A percentile compares a stretch with the other conserved stretches of the same genome.
These are phyloP conservation scores for Clavispora phyllophila DNA, from an alignment of 805 yeast genomes.

Conservation along the genomic window DNA sequence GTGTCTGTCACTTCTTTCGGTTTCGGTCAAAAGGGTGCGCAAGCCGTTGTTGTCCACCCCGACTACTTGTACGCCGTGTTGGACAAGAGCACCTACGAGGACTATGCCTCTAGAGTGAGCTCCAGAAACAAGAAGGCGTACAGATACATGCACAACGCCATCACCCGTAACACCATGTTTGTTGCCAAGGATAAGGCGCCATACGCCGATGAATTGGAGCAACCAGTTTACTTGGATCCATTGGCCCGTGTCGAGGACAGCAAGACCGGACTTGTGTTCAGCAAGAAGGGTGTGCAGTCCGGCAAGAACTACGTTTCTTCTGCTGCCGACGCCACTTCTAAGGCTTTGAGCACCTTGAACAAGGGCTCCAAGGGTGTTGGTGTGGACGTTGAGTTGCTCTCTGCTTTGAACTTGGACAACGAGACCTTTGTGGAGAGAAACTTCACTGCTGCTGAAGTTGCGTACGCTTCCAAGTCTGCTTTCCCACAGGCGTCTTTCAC, in stretches of 20 bases:
- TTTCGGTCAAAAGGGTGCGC: slow-evolving; percentile 99
- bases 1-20: slow-evolving; percentile 97
- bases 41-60: slow-evolving; percentile 86
- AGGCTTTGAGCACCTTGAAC: slow-evolving; percentile 54
- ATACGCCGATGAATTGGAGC: slow-evolving; percentile 82
- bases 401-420: slow-evolving; percentile 78
- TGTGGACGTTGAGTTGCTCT: slow-evolving; percentile 90
- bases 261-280: slow-evolving; percentile 41
- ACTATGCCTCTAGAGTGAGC: slow-evolving; percentile 65
- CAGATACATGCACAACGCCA: slow-evolving; percentile 93
- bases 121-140: slow-evolving; percentile 85
- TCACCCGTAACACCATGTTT: slow-evolving; percentile 86
- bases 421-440: slow-evolving; percentile 89
- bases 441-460: slow-evolving; percentile 77
- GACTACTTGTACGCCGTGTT: slow-evolving; percentile 88
- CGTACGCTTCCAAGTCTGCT: slow-evolving; percentile 71
- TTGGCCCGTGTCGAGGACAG: slow-evolving; percentile 65
- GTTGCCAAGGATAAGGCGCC: slow-evolving; percentile 93
- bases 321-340: slow-evolving; percentile 56
- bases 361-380: slow-evolving; percentile 73
- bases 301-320: slow-evolving; percentile 38
- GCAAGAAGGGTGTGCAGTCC: slow-evolving; percentile 48
- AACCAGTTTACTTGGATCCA: slow-evolving; percentile 92
- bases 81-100: slow-evolving; percentile 63
- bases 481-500: slow-evolving; percentile 86